These are phyloP conservation scores for Plantago elongata DNA, from an alignment of 257 asterid species.

Conservation along the genomic window DNA sequence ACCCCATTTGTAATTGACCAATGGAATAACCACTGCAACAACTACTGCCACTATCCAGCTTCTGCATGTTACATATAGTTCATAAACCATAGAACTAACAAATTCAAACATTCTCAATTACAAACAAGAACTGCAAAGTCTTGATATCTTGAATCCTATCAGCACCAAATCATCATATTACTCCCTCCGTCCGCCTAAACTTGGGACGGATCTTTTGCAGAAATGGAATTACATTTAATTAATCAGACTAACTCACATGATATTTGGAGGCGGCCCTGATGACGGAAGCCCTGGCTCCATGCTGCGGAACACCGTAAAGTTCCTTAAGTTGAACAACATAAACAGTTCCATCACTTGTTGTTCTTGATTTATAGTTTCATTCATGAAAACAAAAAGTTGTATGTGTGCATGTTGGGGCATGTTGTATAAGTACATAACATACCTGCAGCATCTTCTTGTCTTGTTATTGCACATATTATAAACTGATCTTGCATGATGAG, in stretches of 20 bases:
- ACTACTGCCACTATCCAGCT: conserved; percentile 29
- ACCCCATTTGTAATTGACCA: conserved; percentile 34
- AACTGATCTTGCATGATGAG: conserved; percentile 12
- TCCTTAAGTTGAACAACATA: conserved; percentile 12
- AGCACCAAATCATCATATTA: no score
- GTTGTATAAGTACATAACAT: not conserved
- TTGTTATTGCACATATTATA: not conserved
- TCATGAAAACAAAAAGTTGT: not conserved
- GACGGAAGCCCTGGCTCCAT: conserved; percentile 32
- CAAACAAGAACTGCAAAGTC: no score
- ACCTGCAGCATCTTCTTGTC: conserved; percentile 18
- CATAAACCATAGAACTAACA: not conserved
- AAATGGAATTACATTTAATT: no score
- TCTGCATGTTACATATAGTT: conserved; percentile 10
- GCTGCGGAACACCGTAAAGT: conserved; percentile 12
- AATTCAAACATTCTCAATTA: not conserved
- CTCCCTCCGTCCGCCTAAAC: no score
- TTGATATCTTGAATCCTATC: no score
- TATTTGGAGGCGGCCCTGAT: conserved; percentile 32
- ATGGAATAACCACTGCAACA: conserved; percentile 28
- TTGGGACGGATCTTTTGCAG: no score
- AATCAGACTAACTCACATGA: conserved; percentile 20
- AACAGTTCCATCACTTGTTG: not conserved
- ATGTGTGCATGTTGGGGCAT: no score
- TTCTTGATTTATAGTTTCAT: not conserved